A percentile compares a stretch with the other conserved stretches of the same genome.
Evolutionary conservation across 768 basidiomycete species (phyloP).

Genomic region (Tremella yokohamensis): DNA sequence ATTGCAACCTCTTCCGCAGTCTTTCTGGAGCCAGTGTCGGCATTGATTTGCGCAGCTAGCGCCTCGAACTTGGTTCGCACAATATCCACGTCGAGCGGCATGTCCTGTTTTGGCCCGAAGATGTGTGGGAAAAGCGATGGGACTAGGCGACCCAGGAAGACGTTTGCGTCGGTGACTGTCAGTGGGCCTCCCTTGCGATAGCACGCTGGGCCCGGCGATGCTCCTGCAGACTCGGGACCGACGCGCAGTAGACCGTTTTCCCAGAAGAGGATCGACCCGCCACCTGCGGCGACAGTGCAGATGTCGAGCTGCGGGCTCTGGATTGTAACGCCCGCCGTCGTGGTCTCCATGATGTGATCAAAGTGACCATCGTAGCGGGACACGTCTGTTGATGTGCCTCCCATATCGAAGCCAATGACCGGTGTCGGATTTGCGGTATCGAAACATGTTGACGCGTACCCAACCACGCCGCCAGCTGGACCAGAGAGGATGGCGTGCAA

Average conservation of each 20-base stretch:
- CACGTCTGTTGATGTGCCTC: conserved; percentile 86
- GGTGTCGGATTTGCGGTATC: conserved; percentile 73
- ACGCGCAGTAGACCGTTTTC: conserved; percentile 82
- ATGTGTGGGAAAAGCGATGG: conserved; percentile 90
- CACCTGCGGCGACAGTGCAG: conserved; percentile 81
- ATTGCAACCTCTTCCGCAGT: conserved; percentile 69
- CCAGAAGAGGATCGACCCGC: conserved; percentile 83
- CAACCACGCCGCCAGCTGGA: conserved; percentile 92
- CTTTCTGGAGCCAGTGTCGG: conserved; percentile 57
- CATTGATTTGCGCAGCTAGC: conserved; percentile 67
- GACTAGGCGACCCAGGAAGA: conserved; percentile 80
- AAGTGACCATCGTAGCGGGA: conserved; percentile 76
- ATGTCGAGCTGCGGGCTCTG: conserved; percentile 92
- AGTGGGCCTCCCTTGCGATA: conserved; percentile 77
- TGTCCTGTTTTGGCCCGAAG: conserved; percentile 82
- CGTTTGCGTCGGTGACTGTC: conserved; percentile 88
- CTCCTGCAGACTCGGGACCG: conserved; percentile 83
- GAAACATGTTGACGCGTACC: conserved; percentile 76
- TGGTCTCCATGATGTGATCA: conserved; percentile 65
- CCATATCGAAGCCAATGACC: conserved; percentile 69
- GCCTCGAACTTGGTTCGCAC: conserved; percentile 65
- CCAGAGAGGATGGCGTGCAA: conserved; percentile 18
- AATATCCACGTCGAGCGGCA: conserved; percentile 72
- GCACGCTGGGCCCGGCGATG: conserved; percentile 86
- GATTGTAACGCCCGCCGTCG: conserved; percentile 88